Base-by-base conservation (phyloP, 1,284 basidiomycete species). In the Ganoderma lucidum region DNA sequence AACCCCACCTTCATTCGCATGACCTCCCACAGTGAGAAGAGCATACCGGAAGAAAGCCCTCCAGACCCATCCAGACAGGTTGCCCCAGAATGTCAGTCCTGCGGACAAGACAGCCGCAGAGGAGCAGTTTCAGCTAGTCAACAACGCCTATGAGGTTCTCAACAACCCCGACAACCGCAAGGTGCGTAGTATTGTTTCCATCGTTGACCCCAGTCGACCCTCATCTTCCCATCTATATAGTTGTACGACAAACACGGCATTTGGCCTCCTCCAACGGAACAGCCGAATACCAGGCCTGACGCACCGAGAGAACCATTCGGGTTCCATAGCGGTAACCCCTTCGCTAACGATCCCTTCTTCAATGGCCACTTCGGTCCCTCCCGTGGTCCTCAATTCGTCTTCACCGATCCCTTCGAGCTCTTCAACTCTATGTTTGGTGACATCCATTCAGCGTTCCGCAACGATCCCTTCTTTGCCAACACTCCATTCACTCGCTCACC, bases 381-480 rank as follows among this genome's bases (percentile, higher is more conserved):
- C 32, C 9, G 77, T 74, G 70, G 72, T 71, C 55, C 75, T 72
- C 59, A 61, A 41, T 77, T 78, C 77, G 77, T 75, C 23, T 93
- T 93, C 80, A 89, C 88, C 1, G 91, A 94, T 76, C 93, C 93
- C 2, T 93, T 93, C 77, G 81, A 83, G 41, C 79, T 93, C 39
- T 94, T 94, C 79, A 84, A 92, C 70, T 83, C 86, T 6, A 86
- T 93, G 65, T 93, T 93, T 69, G 85, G 86, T 35, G 85, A 88
- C 78, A 74, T 71, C 73, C 80, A 73, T 67, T 62, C 69, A 9
- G 68, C 45, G 51, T 77, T 77, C 68, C 72, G 76, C 28, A 67
- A 72, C 61, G 76, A 81, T 56, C 77, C 79, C 39, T 80, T 80
- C 74, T 82, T 76, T 73, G 70, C 64, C 30, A 77, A 65, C 65